Base-by-base conservation (phyloP, 2,329 filamentous ascomycete species). In the Colletotrichum zoysiae region DNA sequence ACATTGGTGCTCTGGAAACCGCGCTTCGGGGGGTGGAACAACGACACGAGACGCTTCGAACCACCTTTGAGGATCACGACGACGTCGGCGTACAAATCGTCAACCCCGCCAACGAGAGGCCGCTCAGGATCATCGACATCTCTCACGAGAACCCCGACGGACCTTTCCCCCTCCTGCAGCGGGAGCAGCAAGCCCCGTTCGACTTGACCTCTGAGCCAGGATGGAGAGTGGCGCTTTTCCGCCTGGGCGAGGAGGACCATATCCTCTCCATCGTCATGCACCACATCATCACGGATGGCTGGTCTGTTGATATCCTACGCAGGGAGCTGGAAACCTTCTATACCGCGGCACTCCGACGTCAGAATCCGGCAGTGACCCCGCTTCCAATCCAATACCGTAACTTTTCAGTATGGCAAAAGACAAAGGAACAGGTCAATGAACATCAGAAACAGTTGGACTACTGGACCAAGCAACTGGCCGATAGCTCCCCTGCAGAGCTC, bases 251-350 rank as follows among this genome's bases (percentile, higher is more conserved):
- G 0, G 40, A 74, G 0, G 70, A 78, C 1, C 67, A 78, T 61
- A 30, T 78, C 2, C 62, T 79, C 0, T 78, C 76, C 0, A 76
- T 79, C 9, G 73, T 77, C 3, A 77, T 79, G 75, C 78, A 79
- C 48, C 78, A 79, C 20, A 78, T 78, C 26, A 71, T 79, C 6
- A 76, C 77, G 0, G 78, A 79, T 50, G 78, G 78, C 0, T 79
- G 78, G 78, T 79, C 78, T 2, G 61, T 78, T 3, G 76, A 78
- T 18, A 70, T 77, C 26, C 40, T 79, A 0, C 65, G 68, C 1
- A 61, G 51, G 1, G 78, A 79, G 23, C 72, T 79, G 9, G 69
- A 44, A 1, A 16, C 40, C 5, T 74, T 77, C 38, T 79, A 78
- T 40, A 62, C 70, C 0, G 69, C 70, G 40, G 75, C 74, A 1